Conservation (phyloP, 2,329 filamentous ascomycete genomes). For the Colletotrichum acutatum region DNA sequence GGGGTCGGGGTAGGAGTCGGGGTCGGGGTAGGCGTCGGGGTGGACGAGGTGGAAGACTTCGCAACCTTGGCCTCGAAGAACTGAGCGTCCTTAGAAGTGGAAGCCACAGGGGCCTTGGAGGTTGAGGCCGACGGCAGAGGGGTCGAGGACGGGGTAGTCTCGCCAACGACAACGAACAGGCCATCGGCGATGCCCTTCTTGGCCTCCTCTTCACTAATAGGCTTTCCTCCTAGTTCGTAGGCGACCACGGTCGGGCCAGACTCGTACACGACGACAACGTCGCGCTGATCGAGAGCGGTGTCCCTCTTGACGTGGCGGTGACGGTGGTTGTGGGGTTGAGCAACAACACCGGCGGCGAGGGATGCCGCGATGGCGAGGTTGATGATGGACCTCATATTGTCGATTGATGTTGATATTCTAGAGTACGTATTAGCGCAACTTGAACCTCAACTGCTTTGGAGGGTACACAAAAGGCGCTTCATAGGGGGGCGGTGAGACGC, state of each 20-base stretch:
- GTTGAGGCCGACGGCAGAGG: constrained; percentile 54
- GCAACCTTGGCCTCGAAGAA: constrained; percentile 60
- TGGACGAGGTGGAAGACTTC: constrained; percentile 47
- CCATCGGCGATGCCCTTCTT: constrained; percentile 78
- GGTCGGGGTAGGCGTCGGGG: constrained; percentile 42
- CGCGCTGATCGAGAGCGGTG: constrained; percentile 59
- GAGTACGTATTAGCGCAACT: constrained; percentile 15
- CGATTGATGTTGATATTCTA: constrained; percentile 13
- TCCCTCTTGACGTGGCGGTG: constrained; percentile 69
- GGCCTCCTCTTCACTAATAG: constrained; percentile 72
- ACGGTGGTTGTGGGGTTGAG: constrained; percentile 69
- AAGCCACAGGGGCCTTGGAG: constrained; percentile 45
- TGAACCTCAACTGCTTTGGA: background rate
- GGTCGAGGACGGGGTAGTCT: constrained; percentile 64
- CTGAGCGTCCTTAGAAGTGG: constrained; percentile 53
- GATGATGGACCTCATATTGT: constrained; percentile 60
- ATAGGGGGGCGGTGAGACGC: background rate
- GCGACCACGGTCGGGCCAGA: constrained; percentile 72
- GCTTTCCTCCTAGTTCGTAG: constrained; percentile 76
- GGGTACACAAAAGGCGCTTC: background rate
- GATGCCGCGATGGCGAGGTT: constrained; percentile 64
- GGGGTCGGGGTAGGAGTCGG: constrained; percentile 40
- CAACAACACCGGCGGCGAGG: constrained; percentile 62
- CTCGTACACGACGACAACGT: constrained; percentile 64
- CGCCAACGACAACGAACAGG: constrained; percentile 73